Percentiles rank a stretch among this genome's conserved stretches.
Evolutionary conservation across 2,329 filamentous ascomycete species (phyloP).

Genomic region (Erysiphe neolycopersici): DNA sequence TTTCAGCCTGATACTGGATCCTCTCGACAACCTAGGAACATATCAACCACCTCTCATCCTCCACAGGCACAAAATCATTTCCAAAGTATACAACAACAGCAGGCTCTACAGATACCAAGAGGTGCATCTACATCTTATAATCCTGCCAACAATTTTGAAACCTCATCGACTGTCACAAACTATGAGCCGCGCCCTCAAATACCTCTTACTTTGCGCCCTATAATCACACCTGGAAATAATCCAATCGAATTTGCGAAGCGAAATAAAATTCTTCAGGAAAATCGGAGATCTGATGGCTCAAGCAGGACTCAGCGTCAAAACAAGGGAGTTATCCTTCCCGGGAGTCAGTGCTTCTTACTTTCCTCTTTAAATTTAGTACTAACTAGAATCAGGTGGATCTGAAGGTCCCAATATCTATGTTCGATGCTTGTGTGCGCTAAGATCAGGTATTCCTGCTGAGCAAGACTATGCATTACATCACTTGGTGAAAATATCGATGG

Average conservation of each 20-base stretch:
- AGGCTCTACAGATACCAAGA: constrained; percentile 7
- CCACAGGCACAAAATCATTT: constrained; percentile 8
- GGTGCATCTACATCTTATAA: constrained; percentile 20
- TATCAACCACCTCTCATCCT: constrained; percentile 18
- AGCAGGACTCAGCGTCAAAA: constrained; percentile 13
- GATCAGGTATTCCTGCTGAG: constrained; percentile 53
- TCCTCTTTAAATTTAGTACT: constrained; percentile 3
- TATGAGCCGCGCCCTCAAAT: constrained; percentile 41
- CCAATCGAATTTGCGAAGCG: constrained; percentile 37
- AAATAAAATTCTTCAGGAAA: constrained; percentile 19
- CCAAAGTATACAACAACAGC: constrained; percentile 9
- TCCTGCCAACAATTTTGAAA: constrained; percentile 26
- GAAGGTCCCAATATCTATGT: constrained; percentile 79
- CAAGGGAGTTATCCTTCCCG: constrained; percentile 28
- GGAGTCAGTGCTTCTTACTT: constrained; percentile 23
- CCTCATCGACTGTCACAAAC: constrained; percentile 32
- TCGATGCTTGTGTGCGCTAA: constrained; percentile 58
- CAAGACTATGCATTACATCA: constrained; percentile 87
- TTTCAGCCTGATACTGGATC: constrained; percentile 58
- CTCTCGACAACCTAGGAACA: constrained; percentile 33
- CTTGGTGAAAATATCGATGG: constrained; percentile 81
- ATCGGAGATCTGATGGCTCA: background rate
- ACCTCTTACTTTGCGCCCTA: constrained; percentile 41
- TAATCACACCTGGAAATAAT: constrained; percentile 50
- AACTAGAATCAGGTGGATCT: constrained; percentile 19